Evolutionary conservation across 495 filamentous ascomycete species (phyloP), one percentile per base, ranked within the genome.

Genomic region (Podospora pseudocomata): DNA sequence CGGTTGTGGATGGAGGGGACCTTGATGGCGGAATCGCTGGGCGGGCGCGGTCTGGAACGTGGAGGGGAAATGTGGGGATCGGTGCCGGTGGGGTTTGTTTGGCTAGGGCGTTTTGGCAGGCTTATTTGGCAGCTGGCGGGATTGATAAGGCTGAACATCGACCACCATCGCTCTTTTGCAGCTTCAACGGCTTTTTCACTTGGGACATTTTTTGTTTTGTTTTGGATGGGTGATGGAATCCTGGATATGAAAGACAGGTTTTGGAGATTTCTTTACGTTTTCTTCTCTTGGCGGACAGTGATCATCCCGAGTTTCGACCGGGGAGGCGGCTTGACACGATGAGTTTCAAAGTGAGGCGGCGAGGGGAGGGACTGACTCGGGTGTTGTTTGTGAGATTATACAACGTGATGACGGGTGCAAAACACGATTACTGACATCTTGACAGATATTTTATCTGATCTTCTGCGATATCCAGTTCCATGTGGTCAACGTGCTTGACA

Each of bases 1-100:
- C 5, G 19, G 61, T 20, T 18, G 61, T 32, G 1, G 3, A 4
- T 39, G 53, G 30, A 49, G 49, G 44, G 53, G 20, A 65, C 39
- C 63, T 65, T 55, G 63, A 65, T 65, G 63, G 63, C 19, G 20
- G 53, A 26, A 49, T 65, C 28, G 18, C 16, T 20, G 55, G 6
- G 55, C n/a, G 7, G 55, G 55, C 54, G 54, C 5, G 55, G 55
- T 58, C 55, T 58, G 55, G 55, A 58, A 5, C 18, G n/a, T 23
- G 2, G 7, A n/a, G 5, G 16, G 5, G 55, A 11, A 19, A 26
- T 18, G 55, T 58, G n/a, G 23, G 55, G n/a, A 5, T 20, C 6
- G 54, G n/a, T 20, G 55, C 23, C 23, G 23, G 23, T 23, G 23
- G 1, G n/a, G n/a, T 15, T 18, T 4, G 55, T 27, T 58, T 58